Evolutionary conservation across 1,284 basidiomycete genomes (phyloP), one percentile per base, ranked within the genome.

Genomic region (Coniferiporia weirii): DNA sequence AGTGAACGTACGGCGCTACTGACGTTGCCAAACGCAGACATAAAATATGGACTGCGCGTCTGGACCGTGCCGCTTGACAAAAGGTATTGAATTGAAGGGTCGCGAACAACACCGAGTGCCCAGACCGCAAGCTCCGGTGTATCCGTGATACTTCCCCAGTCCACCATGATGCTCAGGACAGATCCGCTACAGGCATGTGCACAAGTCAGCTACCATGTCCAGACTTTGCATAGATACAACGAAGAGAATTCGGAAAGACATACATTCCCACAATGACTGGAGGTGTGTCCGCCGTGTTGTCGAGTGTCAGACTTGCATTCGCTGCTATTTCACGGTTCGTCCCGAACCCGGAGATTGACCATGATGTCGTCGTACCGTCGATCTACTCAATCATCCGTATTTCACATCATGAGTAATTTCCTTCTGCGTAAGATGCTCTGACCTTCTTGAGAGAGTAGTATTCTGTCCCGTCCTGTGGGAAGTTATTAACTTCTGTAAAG

Each of bases 41-140:
- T 67, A 60, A 68, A 77, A 61, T 74, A 75, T 1, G 70, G 61
- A 15, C 64, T 63, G 13, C 73, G 66, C 27, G 66, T 61, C 44
- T 73, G 64, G 2, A 61, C 40, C 7, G 36, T 50, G 13, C 61
- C 64, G 4, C 59, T 61, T 10, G 65, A 56, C 17, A 63, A 65
- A 58, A 66, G 65, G 62, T 73, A 76, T 36, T 69, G 66, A 9
- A 76, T 68, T 5, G 70, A 65, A 0, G 78, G 76, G 57, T 75
- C 72, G 17, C 79, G 72, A 4, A 75, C 66, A 8, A 76, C 66
- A 0, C 79, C 79, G 27, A 81, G 63, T 1, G 72, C 69, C 65
- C 72, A 75, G 3, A 79, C 73, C 6, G 74, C 68, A 3, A 74
- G 69, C 50, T 61, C 54, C 15, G 48, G 43, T 4, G 66, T 67